These are phyloP conservation scores for Paratrypanosoma confusum DNA, from an alignment of 208 protist genomes.

Conservation along the genomic window DNA sequence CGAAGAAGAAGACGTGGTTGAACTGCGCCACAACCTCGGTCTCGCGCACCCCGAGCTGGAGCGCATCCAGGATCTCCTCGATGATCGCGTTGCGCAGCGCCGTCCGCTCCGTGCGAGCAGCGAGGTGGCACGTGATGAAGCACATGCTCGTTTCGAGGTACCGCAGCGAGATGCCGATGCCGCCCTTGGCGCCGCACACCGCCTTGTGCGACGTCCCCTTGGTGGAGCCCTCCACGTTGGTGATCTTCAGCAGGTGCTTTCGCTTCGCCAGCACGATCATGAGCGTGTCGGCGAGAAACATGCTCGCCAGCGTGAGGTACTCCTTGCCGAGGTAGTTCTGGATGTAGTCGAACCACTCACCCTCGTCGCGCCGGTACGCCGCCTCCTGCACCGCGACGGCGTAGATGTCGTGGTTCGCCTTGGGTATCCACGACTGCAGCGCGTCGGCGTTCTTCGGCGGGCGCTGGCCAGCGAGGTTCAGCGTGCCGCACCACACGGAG, in stretches of 20 bases:
- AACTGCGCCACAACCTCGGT: constrained; percentile 27
- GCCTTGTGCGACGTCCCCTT: constrained; percentile 16
- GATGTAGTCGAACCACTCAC: constrained; percentile 25
- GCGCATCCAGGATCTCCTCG: constrained; percentile 21
- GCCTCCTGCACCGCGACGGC: constrained; percentile 27
- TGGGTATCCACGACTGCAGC: constrained; percentile 18
- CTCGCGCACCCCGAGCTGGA: constrained; percentile 14
- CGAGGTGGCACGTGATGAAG: constrained; percentile 29
- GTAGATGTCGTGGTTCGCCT: constrained; percentile 27
- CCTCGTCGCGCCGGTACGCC: constrained; percentile 16
- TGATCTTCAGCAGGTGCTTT: constrained; percentile 24
- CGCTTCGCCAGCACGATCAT: constrained; percentile 19
- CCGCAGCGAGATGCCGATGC: constrained; percentile 20
- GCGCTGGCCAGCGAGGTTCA: constrained; percentile 20
- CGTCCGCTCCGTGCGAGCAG: constrained; percentile 14
- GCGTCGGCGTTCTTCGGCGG: constrained; percentile 9
- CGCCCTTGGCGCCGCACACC: constrained; percentile 25
- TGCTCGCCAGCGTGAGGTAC: constrained; percentile 24
- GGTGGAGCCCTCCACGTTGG: constrained; percentile 28
- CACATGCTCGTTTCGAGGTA: constrained; percentile 26
- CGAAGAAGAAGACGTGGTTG: constrained; percentile 34
- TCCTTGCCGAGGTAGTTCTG: constrained; percentile 20
- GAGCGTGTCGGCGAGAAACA: constrained; percentile 23
- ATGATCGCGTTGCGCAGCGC: constrained; percentile 19
- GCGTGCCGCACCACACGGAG: constrained; percentile 30